Conservation (phyloP, 257 asterid genomes). For the Solanum clarkiae region DNA sequence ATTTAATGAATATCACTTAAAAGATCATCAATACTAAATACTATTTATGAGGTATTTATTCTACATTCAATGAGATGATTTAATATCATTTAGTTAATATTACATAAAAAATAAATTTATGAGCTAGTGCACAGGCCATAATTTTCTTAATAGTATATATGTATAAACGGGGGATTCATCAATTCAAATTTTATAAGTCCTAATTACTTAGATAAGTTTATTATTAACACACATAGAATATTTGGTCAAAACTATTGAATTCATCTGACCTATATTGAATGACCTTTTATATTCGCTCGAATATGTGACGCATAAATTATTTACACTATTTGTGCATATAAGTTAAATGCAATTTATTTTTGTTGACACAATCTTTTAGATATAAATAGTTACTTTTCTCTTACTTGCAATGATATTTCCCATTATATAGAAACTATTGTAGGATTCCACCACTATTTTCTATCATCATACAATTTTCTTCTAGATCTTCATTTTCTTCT, state of each 20-base stretch:
- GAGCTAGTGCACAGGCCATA: too few relatives aligned
- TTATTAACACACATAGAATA: background rate
- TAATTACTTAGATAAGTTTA: background rate
- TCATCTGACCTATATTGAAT: rapidly evolving
- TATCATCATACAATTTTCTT: background rate
- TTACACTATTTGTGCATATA: background rate
- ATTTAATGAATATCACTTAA: too few relatives aligned
- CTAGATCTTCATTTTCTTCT: background rate
- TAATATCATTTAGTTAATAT: too few relatives aligned
- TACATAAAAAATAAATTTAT: too few relatives aligned
- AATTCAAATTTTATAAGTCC: background rate
- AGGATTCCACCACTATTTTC: background rate
- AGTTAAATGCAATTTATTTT: background rate
- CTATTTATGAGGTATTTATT: too few relatives aligned
- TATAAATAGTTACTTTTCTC: background rate
- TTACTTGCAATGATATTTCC: background rate
- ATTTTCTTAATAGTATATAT: background rate
- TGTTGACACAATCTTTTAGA: background rate
- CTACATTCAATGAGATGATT: too few relatives aligned
- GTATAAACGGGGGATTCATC: rapidly evolving
- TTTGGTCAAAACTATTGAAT: background rate
- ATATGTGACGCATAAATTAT: background rate
- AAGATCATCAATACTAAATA: too few relatives aligned
- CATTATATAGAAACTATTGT: background rate
- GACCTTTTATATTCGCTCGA: background rate